Evolutionary conservation across 2,329 filamentous ascomycete genomes (phyloP).

Genomic region (Fusarium newnesense): DNA sequence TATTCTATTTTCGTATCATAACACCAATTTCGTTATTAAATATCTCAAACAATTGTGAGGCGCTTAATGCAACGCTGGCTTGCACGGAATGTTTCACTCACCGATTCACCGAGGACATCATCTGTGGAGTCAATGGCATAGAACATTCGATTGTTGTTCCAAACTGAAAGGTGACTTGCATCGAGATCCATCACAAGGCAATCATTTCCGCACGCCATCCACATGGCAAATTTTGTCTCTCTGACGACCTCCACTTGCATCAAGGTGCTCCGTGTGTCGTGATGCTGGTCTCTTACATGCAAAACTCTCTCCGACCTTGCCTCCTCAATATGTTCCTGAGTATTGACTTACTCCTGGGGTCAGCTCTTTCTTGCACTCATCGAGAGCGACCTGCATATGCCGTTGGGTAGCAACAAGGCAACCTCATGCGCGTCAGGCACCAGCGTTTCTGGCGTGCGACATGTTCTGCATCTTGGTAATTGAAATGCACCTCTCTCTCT

Average conservation of each 20-base stretch:
- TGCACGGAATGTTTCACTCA: neutral
- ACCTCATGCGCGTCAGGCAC: neutral
- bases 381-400: neutral
- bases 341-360: neutral
- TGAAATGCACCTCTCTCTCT: neutral
- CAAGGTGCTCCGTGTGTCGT: neutral
- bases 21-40: neutral
- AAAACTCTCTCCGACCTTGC: too few species aligned
- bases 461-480: neutral
- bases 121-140: neutral
- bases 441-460: neutral
- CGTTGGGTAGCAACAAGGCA: neutral
- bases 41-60: neutral
- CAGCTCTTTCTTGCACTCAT: neutral
- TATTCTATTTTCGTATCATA: neutral
- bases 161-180: neutral
- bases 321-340: rapidly evolving
- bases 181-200: rapidly evolving
- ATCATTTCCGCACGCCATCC: neutral
- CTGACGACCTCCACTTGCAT: rapidly evolving
- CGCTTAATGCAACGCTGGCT: neutral
- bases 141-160: neutral
- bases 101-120: neutral
- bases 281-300: neutral
- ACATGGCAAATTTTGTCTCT: neutral